A percentile compares a stretch with the other conserved stretches of the same genome.
These are phyloP conservation scores for Nematocida parisii DNA, from an alignment of 371 early-diverging fungal species.

Conservation along the genomic window DNA sequence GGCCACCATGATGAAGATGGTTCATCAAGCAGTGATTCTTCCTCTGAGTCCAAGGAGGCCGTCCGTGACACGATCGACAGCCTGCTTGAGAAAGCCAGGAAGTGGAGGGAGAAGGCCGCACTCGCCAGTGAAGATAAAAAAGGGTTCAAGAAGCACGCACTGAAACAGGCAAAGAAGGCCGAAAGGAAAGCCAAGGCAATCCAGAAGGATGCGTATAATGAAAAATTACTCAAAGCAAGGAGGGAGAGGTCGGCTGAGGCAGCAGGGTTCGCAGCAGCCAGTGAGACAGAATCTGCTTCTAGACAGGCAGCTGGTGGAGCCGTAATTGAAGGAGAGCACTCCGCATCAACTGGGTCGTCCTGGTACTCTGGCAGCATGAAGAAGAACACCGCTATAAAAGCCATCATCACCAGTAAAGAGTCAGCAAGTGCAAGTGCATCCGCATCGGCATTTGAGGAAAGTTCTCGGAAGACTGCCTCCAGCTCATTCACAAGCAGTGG, in stretches of 20 bases:
- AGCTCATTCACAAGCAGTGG: conserved; percentile 17
- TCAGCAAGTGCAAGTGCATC: conserved; percentile 6
- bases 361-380: conserved; percentile 28
- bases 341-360: not conserved
- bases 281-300: not conserved
- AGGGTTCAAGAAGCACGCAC: not conserved
- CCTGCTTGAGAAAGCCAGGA: not conserved
- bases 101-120: not conserved
- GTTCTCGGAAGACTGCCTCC: conserved; percentile 1
- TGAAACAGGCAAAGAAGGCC: conserved; percentile 14
- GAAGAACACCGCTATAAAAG: conserved; percentile 18
- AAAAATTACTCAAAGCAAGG: conserved; percentile 17
- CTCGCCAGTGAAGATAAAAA: not conserved
- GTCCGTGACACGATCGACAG: not conserved
- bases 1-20: not conserved
- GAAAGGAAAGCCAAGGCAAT: conserved; percentile 22
- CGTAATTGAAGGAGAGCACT: not conserved
- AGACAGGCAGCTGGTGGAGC: not conserved
- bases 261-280: not conserved
- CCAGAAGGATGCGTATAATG: conserved; percentile 13
- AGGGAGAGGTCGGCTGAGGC: not conserved
- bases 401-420: conserved; percentile 8
- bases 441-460: conserved; percentile 23
- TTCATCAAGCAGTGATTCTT: not conserved
- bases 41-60: not conserved